Base-by-base conservation (phyloP, 2,329 filamentous ascomycete genomes). In the Aspergillus candidus region DNA sequence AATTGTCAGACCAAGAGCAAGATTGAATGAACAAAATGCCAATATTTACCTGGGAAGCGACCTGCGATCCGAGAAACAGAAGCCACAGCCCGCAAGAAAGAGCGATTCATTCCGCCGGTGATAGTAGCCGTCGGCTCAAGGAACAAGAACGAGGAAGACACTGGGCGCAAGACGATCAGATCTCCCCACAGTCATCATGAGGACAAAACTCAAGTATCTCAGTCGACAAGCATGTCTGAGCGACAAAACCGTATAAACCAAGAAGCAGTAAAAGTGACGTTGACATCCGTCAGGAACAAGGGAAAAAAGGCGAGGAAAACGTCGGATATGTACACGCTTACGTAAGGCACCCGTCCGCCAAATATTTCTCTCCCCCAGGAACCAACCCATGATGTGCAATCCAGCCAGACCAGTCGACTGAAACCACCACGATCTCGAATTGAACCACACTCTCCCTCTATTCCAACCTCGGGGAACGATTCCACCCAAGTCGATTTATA, bases 71-170 rank as follows among this genome's bases (percentile, higher is more conserved):
- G 56, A 44, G 46, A 50, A 41, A 52, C 52, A 47, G 51, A 44
- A 51, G 47, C 42, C 44, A 48, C 44, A 33, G 44, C 42, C 41
- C 44, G 51, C 22, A 51, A 48, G 36, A 49, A 52, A 46, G 49
- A 48, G 43, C 61, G 57, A 55, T 61, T 65, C 62, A 65, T 67
- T 43, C 51, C 54, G 58, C 44, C 51, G 50, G 38, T 44, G 34
- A 36, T 38, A 22, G 36, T 46, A 38, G 35, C 35, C 40, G 45
- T 38, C 27, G 40, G 42, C 51, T 53, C 48, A 51, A 31, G 43
- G 38, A 36, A 46, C 46, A 11, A 41, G 29, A 32, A 40, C 18
- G 46, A 39, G n/a, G 18, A 43, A 35, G 22, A 41, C 36, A 41
- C 15, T 22, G 22, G 31, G 30, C 12, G 44, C 38, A 39, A 40